These are phyloP conservation scores for Stephania japonica DNA, from an alignment of 164 flowering plant genomes.

Conservation along the genomic window DNA sequence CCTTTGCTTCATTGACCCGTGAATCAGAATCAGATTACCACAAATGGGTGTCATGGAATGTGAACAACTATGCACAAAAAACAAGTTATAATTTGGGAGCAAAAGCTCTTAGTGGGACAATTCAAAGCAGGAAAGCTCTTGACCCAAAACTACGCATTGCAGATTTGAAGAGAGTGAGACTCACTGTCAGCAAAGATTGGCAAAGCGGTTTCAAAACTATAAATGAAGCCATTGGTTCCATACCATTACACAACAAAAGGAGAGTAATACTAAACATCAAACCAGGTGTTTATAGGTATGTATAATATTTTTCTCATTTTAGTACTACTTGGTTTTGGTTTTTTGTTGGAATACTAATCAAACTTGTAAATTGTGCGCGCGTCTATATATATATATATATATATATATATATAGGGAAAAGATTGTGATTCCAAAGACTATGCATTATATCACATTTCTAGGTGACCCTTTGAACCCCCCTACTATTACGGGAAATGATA, in stretches of 20 bases:
- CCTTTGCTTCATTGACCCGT: constrained; percentile 8
- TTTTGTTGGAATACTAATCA: not conserved
- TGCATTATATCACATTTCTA: constrained; percentile 50
- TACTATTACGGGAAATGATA: constrained; percentile 58
- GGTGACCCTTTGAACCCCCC: constrained; percentile 55
- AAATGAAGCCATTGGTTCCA: constrained; percentile 31
- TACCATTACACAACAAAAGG: constrained; percentile 32
- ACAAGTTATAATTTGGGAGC: not conserved
- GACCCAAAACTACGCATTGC: constrained; percentile 39
- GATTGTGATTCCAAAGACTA: constrained; percentile 32
- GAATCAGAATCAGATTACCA: constrained; percentile 16
- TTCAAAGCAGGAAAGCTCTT: constrained; percentile 5
- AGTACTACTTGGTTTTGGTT: not conserved
- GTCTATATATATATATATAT: no score
- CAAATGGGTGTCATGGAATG: constrained; percentile 47
- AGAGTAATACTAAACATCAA: constrained; percentile 36
- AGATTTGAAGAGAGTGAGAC: constrained; percentile 30
- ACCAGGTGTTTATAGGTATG: constrained; percentile 50
- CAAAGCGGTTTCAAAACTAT: constrained; percentile 32
- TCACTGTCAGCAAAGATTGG: constrained; percentile 43
- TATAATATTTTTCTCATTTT: no score
- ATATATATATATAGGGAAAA: constrained; percentile 48
- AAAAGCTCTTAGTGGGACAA: not conserved
- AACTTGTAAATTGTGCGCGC: no score
- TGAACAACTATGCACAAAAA: constrained; percentile 20